These are phyloP conservation scores for Periglandula ipomoeae DNA, from an alignment of 2,329 filamentous ascomycete species.

Conservation along the genomic window DNA sequence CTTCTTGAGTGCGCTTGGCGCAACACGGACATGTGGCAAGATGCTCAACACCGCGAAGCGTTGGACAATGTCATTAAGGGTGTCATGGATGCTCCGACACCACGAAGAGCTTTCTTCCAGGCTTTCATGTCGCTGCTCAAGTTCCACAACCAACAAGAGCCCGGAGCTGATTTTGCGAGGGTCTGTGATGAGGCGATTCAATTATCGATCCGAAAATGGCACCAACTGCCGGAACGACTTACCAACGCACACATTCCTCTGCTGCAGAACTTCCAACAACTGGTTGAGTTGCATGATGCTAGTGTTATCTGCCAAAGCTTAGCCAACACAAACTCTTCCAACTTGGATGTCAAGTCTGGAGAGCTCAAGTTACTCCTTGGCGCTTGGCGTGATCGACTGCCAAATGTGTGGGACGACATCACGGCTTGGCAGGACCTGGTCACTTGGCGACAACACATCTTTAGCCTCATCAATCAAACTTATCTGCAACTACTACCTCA, in stretches of 20 bases:
- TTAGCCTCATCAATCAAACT: slow-evolving; percentile 89
- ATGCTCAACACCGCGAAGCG: slow-evolving; percentile 74
- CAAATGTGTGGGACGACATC: slow-evolving; percentile 99
- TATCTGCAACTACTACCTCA: slow-evolving; percentile 80
- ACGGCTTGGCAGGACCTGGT: slow-evolving; percentile 98
- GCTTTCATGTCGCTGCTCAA: slow-evolving; percentile 96
- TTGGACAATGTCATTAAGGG: slow-evolving; percentile 92
- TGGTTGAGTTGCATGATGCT: slow-evolving; percentile 95
- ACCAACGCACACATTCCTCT: slow-evolving; percentile 94
- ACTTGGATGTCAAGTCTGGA: slow-evolving; percentile 88
- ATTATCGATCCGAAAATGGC: slow-evolving; percentile 95
- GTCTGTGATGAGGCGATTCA: slow-evolving; percentile 97
- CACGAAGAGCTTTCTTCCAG: slow-evolving; percentile 91
- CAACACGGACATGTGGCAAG: slow-evolving; percentile 90
- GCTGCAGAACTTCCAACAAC: slow-evolving; percentile 93
- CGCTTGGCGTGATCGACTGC: slow-evolving; percentile 89
- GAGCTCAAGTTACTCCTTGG: slow-evolving; percentile 90
- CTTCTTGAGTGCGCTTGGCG: slow-evolving; percentile 94
- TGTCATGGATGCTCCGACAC: slow-evolving; percentile 94
- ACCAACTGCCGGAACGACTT: slow-evolving; percentile 87
- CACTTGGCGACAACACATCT: slow-evolving; percentile 99
- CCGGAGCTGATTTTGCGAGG: slow-evolving; percentile 69
- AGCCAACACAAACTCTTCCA: slow-evolving; percentile 69
- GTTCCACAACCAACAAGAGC: slow-evolving; percentile 82
- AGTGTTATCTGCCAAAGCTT: slow-evolving; percentile 93